Base-by-base conservation (phyloP, 208 protist species). In the Trypanosoma mega region DNA sequence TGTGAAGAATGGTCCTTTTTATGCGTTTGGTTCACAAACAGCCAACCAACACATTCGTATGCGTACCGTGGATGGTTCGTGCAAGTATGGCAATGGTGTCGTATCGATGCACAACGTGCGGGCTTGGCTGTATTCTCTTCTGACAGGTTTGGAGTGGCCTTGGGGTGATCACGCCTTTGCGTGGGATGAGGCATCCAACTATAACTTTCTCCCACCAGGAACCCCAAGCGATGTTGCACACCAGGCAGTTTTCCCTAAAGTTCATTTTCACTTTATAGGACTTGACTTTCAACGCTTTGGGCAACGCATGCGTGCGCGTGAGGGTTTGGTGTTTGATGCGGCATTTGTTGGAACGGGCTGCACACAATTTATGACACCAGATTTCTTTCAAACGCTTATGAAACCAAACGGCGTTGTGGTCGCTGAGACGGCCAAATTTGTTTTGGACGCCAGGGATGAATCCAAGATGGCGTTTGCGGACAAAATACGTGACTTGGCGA, bases 341-440 rank as follows among this genome's bases (percentile, higher is more conserved):
- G 87, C 85, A 14, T 96, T 93, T 70, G 71, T 94, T 27, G 85
- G 83, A 20, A 81, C 79, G 29, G 80, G 80, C 18, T 91, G 81
- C 63, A 93, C 83, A 2, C 85, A 92, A 18, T 70, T 80, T 37
- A 70, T 96, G 66, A 83, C 78, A 0, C 44, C 58, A 3, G 50
- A 68, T 9, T 68, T 92, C 23, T 82, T 91, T 29, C 14, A 37
- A 1, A 48, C 45, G 0, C 60, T 68, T 23, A 87, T 96, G 85
- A 62, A 9, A 1, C 56, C 41, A 24, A 49, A 82, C 26, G 85
- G 74, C 0, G 71, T 91, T 0, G 85, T 94, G 41, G 75, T 94
- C 26, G 80, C 80, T 5, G 87, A 96, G 58, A 96, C 91, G n/a
- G 85, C 82, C 12, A 96, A 96, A 72, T 96, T 96, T 71, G 78